Percentiles rank a stretch among this genome's conserved stretches.
These are phyloP conservation scores for Chlorella sp. DNA, from an alignment of 139 green algal species.

Conservation along the genomic window DNA sequence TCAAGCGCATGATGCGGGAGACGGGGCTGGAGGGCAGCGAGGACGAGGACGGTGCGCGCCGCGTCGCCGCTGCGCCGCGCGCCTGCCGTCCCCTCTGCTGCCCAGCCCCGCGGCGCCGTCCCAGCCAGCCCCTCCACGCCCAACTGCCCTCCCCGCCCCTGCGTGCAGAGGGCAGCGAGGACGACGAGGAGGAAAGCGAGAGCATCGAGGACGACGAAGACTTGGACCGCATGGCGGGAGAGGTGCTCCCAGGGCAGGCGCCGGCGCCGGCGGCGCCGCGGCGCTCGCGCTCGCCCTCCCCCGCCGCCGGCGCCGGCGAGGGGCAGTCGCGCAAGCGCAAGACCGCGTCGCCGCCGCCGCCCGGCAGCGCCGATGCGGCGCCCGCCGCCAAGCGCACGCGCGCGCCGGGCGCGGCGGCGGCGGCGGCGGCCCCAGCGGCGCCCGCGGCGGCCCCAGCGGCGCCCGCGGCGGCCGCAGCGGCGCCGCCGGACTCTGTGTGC, in stretches of 20 bases:
- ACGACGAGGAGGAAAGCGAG: constrained; percentile 20
- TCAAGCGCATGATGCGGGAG: constrained; percentile 25
- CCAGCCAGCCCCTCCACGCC: not conserved
- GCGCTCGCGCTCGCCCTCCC: not conserved
- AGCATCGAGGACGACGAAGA: constrained; percentile 35
- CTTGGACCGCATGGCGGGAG: constrained; percentile 27
- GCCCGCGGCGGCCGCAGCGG: not conserved
- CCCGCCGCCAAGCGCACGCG: not conserved
- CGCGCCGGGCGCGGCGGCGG: not conserved
- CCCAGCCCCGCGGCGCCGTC: not conserved
- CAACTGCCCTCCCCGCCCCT: not conserved
- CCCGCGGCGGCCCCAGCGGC: not conserved
- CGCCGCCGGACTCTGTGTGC: constrained; percentile 1
- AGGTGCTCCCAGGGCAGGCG: constrained; percentile 1
- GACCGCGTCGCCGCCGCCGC: not conserved
- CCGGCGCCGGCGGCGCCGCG: constrained; percentile 7
- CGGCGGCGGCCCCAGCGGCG: not conserved
- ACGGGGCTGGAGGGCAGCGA: constrained; percentile 32
- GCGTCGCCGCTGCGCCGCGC: not conserved
- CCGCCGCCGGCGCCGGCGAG: not conserved
- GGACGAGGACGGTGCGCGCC: not conserved
- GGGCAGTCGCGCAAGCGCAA: constrained; percentile 27
- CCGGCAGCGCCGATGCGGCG: no score
- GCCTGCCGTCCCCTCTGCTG: not conserved
- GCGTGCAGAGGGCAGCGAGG: constrained; percentile 5